Evolutionary conservation across 129 eudicot species (phyloP), one percentile per base, ranked within the genome.

Genomic region (Flaveria ramosissima): DNA sequence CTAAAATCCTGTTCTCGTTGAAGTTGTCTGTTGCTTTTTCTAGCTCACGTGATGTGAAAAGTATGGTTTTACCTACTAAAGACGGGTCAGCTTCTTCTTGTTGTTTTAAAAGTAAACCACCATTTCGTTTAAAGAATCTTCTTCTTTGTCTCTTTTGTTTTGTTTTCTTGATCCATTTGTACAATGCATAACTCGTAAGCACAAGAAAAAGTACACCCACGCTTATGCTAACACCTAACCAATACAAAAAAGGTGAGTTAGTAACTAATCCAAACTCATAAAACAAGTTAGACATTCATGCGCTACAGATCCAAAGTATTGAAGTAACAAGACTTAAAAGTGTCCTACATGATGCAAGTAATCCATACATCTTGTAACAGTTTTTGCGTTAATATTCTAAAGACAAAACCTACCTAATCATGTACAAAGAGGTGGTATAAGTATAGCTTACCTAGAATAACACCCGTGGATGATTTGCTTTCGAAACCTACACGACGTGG

Each of bases 1-100:
- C 85, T 5, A 81, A 74, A 67, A 81, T 69, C n/a, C 73, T 59
- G 1, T 81, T 76, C 10, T 68, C 60, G 0, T 81, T 75, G 32
- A 75, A 81, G 17, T 81, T 6, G 53, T 81, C 85, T 1, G 78
- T 81, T 10, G 85, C 85, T 48, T 70, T 81, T 6, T 23, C 74
- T 55, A 76, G 23, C 69, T 81, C 69, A 32, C 21, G 53, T 7
- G 81, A 76, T 9, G 85, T 76, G 59, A 81, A 81, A 20, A 70
- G 59, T 41, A 42, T 60, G 19, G 73, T 75, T 61, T 81, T 76
- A 47, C 61, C 73, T n/a, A 75, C 70, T 43, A 68, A 42, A 68
- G 56, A 45, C 0, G 36, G 13, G 55, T 43, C 55, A 0, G 39
- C 50, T 5, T 53, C 61, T 53, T 53, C 26, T 55, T 55, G 13